These are phyloP conservation scores for Abrus precatorius DNA, from an alignment of 306 rosid species.

Conservation along the genomic window DNA sequence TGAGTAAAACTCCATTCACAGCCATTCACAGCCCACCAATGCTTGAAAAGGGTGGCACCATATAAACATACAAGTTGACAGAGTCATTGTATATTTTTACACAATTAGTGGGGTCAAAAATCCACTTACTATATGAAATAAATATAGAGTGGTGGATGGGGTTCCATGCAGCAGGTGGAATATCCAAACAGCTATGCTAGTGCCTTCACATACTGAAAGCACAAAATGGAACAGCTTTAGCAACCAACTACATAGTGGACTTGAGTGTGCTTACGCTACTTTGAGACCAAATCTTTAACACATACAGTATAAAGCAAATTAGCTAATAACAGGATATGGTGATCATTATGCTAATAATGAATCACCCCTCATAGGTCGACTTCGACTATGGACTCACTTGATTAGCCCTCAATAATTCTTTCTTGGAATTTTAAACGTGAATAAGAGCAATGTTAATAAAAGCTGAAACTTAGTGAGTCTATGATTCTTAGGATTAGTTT, in stretches of 20 bases:
- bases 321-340: not conserved
- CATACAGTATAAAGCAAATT: conserved; percentile 16
- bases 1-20: conserved; percentile 15
- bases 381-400: conserved; percentile 21
- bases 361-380: conserved; percentile 48
- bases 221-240: conserved; percentile 40
- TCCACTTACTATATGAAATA: conserved; percentile 30
- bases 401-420: conserved; percentile 40
- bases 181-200: conserved; percentile 34
- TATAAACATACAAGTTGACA: not conserved
- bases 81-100: not conserved
- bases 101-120: conserved; percentile 16
- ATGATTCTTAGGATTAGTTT: too few species aligned
- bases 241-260: conserved; percentile 46
- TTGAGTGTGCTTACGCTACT: conserved; percentile 41
- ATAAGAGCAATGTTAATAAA: not conserved
- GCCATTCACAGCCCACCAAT: conserved; percentile 7
- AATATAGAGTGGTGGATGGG: conserved; percentile 46
- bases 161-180: conserved; percentile 59
- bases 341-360: conserved; percentile 10
- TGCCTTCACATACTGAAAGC: conserved; percentile 54
- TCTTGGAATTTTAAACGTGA: conserved; percentile 28
- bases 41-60: conserved; percentile 32
- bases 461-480: too few species aligned
- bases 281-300: conserved; percentile 32